These are phyloP conservation scores for Aechmea fasciata DNA, from an alignment of 176 grass and related monocot species.

Conservation along the genomic window DNA sequence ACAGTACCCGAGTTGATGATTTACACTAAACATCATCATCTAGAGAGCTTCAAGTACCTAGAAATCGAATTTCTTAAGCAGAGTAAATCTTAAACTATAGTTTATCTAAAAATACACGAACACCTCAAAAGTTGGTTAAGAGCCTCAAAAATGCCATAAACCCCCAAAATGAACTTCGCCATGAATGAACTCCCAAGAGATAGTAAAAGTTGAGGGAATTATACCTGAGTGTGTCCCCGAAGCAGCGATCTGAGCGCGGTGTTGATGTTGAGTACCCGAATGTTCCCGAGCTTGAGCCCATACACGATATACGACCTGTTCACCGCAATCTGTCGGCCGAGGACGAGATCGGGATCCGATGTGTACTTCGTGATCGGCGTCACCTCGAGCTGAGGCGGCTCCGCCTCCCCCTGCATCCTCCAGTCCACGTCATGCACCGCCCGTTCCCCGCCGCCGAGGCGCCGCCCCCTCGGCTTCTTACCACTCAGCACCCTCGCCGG, in stretches of 20 bases:
- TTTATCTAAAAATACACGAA: background rate
- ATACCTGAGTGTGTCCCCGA: constrained; percentile 67
- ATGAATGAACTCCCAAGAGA: background rate
- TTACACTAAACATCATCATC: too few species aligned
- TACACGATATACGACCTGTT: constrained; percentile 88
- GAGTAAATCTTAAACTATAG: background rate
- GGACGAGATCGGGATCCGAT: constrained; percentile 75
- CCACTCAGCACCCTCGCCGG: constrained; percentile 63
- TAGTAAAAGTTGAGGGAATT: background rate
- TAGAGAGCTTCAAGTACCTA: too few species aligned
- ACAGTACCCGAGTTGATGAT: too few species aligned
- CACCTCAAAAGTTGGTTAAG: background rate
- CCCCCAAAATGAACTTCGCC: background rate
- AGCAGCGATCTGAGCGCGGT: constrained; percentile 83
- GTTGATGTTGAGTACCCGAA: constrained; percentile 91
- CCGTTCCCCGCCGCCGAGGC: constrained; percentile 43
- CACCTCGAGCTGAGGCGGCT: constrained; percentile 78
- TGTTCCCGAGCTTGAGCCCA: constrained; percentile 71
- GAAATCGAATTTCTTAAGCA: background rate
- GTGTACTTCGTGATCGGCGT: constrained; percentile 96
- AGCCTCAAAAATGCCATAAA: background rate
- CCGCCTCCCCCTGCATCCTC: constrained; percentile 56
- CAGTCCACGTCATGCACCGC: constrained; percentile 67
- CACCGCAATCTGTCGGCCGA: constrained; percentile 80
- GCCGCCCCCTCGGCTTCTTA: constrained; percentile 68